A percentile compares a stretch with the other conserved stretches of the same genome.
phyloP scores from a whole-genome alignment of 345 rosid species.

The Populus simonii region DNA sequence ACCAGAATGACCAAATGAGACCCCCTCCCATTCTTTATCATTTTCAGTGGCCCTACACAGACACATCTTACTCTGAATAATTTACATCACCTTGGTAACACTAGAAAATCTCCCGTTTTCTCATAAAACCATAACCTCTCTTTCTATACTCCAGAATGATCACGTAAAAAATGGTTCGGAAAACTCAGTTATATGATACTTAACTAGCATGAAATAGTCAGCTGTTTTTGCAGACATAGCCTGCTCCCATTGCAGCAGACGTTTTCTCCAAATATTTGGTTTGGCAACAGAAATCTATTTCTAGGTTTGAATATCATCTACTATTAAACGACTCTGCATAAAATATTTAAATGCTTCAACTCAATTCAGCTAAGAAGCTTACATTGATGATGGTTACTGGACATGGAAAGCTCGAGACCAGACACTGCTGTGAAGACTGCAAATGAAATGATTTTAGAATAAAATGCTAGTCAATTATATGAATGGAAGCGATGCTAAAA shows the following conservation, averaged over 20 bases:
- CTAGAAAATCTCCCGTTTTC: neutral
- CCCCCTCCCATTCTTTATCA: neutral
- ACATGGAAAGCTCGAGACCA: slow-evolving; percentile 92
- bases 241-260: too few species aligned
- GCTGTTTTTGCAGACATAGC: neutral
- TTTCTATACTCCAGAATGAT: neutral
- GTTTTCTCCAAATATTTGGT: neutral
- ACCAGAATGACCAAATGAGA: slow-evolving; percentile 1
- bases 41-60: neutral
- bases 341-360: neutral
- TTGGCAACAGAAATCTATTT: neutral
- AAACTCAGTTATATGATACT: neutral
- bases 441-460: neutral
- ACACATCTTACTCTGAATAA: neutral
- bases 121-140: neutral
- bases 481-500: neutral
- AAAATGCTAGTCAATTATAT: neutral
- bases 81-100: slow-evolving; percentile 5
- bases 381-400: slow-evolving; percentile 89
- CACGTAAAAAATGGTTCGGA: neutral
- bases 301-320: neutral
- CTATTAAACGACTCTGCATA: neutral
- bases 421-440: slow-evolving; percentile 96
- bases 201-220: neutral
- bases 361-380: slow-evolving; percentile 30